A percentile compares a stretch with the other conserved stretches of the same genome.
These are phyloP conservation scores for Pseudogymnoascus sp. DNA, from an alignment of 2,329 filamentous ascomycete species.

Conservation along the genomic window DNA sequence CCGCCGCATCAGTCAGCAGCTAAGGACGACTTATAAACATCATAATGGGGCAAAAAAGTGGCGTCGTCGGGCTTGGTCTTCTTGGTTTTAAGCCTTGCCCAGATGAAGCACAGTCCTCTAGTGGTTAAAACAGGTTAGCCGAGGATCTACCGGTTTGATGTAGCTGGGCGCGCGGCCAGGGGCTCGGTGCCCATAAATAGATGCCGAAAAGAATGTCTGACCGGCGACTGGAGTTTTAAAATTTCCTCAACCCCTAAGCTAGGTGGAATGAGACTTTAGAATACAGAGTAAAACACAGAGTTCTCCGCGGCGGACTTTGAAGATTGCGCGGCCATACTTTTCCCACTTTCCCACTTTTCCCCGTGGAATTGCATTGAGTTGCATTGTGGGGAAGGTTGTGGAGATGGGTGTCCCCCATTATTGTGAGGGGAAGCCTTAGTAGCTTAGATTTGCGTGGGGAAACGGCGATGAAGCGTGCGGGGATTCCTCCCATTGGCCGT, in stretches of 20 bases:
- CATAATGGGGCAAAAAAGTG: not conserved
- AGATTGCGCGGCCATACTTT: not conserved
- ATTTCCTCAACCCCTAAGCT: not conserved
- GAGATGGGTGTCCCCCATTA: not conserved
- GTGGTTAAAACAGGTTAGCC: not conserved
- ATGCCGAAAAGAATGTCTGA: not conserved
- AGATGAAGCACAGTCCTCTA: not conserved
- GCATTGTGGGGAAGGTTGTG: not conserved
- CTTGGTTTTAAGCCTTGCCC: slow-evolving; percentile 3
- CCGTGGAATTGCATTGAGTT: not conserved
- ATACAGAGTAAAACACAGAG: not conserved
- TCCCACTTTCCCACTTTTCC: not conserved
- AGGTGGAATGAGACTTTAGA: not conserved
- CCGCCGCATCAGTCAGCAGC: not conserved
- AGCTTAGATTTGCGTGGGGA: not conserved
- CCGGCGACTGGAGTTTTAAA: not conserved
- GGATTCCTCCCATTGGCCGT: not conserved
- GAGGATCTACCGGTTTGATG: not conserved
- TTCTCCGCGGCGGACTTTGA: not conserved
- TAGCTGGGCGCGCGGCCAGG: not conserved
- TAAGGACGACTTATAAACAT: not conserved
- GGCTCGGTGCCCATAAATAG: not conserved
- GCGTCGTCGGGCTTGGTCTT: not conserved
- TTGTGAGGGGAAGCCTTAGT: not conserved
- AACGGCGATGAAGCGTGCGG: not conserved